phyloP scores from a whole-genome alignment of 495 filamentous ascomycete genomes.

The Penicillium tannophilum region DNA sequence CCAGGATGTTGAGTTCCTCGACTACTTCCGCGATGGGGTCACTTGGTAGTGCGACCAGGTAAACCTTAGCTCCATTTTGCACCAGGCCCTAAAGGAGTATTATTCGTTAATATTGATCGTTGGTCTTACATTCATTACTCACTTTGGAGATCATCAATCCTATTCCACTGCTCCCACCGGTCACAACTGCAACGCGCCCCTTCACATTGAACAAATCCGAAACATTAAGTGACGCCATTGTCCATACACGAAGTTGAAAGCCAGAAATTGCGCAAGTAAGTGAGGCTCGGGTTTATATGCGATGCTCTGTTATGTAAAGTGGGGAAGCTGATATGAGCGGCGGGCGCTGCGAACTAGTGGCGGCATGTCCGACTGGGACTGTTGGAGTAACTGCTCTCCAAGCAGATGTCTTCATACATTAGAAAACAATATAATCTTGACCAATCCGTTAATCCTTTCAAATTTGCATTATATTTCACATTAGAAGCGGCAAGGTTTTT shows the following conservation, averaged over 20 bases:
- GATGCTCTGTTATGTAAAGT: not conserved
- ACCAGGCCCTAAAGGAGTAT: conserved; percentile 46
- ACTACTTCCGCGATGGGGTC: conserved; percentile 39
- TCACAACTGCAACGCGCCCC: conserved; percentile 44
- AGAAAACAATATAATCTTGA: too few relatives aligned
- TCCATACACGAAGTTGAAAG: not conserved
- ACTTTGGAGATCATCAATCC: conserved; percentile 48
- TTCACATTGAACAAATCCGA: conserved; percentile 30
- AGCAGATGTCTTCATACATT: too few relatives aligned
- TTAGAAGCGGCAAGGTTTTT: not conserved
- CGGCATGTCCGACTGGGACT: not conserved
- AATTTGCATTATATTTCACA: too few relatives aligned
- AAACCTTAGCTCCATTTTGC: conserved; percentile 46
- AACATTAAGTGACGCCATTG: conserved; percentile 5
- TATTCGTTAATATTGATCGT: not conserved
- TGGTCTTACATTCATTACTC: not conserved
- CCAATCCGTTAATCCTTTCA: too few relatives aligned
- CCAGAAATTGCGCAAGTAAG: not conserved
- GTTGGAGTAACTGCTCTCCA: not conserved
- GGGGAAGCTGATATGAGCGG: not conserved
- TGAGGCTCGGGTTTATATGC: not conserved
- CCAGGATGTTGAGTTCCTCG: conserved; percentile 34
- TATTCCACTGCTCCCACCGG: conserved; percentile 47
- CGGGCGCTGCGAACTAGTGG: not conserved
- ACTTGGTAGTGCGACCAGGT: conserved; percentile 36